Base-by-base conservation (phyloP, 2,329 filamentous ascomycete genomes). In the Diaporthe helianthi region DNA sequence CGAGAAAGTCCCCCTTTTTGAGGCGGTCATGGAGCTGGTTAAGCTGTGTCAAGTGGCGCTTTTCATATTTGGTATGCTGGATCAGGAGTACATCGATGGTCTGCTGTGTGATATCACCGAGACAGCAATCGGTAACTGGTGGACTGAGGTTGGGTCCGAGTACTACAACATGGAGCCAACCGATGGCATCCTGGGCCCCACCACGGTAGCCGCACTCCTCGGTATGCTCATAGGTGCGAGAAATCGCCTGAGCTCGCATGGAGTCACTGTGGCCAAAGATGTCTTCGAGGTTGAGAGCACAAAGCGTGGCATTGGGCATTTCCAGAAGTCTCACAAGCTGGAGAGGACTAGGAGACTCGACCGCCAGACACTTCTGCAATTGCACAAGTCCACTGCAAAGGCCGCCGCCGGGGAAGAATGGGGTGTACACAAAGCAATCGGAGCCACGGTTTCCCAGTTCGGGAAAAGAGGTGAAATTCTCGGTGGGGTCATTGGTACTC, bases 401-500 rank as follows among this genome's bases (percentile, higher is more conserved):
- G 94, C 93, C 38, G 94, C 94, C 2, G 92, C 91, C 63, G 92
- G 93, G 41, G 94, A 98, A 76, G 92, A 92, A 3, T 98, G 95
- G 93, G 92, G 91, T 19, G 93, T 97, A n/a, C 93, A 94, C 63
- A 91, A 93, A 76, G 94, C 95, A 22, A 93, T 99, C 75, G 98
- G 98, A 78, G 97, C 93, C 3, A 98, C 95, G 0, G 92, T 98
- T 55, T 94, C 92, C 22, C 96, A 98, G 79, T 89, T 99, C 47
- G 93, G 96, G 17, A 97, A 98, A 78, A 91, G 95, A 65, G 94
- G 94, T 58, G 95, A 98, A 78, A 92, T 98, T 81, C 91, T 98
- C 55, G 93, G 97, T 84, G 94, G 93, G n/a, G 97, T 97, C 84
- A 94, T 97, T 7, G 92, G 90, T 47, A 90, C 92, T 31, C 90